Evolutionary conservation across 352 stramenopile species (phyloP).

Genomic region (Globisporangium barbulae): DNA sequence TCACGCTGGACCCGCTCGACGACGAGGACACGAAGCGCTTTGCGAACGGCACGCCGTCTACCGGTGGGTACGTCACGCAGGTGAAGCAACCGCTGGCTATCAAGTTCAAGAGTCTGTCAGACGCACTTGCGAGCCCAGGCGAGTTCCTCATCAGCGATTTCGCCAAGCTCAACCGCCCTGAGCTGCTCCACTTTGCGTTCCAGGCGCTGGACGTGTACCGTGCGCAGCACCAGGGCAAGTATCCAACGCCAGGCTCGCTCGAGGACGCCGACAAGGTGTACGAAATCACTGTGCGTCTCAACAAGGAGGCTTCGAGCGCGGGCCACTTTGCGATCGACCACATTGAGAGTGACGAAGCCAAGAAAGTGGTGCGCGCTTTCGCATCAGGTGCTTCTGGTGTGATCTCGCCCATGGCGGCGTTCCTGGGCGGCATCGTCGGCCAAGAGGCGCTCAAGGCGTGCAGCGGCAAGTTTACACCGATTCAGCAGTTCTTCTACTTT

Average conservation of each 20-base stretch:
- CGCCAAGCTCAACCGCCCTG: slow-evolving; percentile 94
- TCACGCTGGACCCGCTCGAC: slow-evolving; percentile 89
- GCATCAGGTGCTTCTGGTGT: slow-evolving; percentile 88
- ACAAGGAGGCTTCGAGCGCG: slow-evolving; percentile 66
- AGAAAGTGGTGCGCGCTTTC: slow-evolving; percentile 75
- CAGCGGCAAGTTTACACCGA: slow-evolving; percentile 98
- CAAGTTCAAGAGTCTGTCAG: slow-evolving; percentile 90
- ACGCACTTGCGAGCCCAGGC: slow-evolving; percentile 85
- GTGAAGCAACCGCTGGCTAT: slow-evolving; percentile 95
- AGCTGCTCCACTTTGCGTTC: slow-evolving; percentile 90
- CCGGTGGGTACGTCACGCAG: slow-evolving; percentile 90
- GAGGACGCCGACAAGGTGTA: slow-evolving; percentile 88
- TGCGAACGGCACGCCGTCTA: slow-evolving; percentile 56
- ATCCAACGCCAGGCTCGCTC: slow-evolving; percentile 87
- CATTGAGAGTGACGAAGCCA: slow-evolving; percentile 60
- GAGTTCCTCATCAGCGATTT: slow-evolving; percentile 98
- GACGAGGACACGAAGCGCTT: slow-evolving; percentile 70
- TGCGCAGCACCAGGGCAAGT: slow-evolving; percentile 60
- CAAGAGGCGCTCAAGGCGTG: slow-evolving; percentile 99
- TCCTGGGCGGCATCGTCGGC: slow-evolving; percentile 96
- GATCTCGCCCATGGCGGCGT: slow-evolving; percentile 95
- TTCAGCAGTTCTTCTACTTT: slow-evolving; percentile 99
- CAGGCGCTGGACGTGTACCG: slow-evolving; percentile 87
- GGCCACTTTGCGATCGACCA: slow-evolving; percentile 62
- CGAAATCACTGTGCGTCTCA: slow-evolving; percentile 63